Base-by-base conservation (phyloP, 2,329 filamentous ascomycete species). In the Nectriaceae sp. region DNA sequence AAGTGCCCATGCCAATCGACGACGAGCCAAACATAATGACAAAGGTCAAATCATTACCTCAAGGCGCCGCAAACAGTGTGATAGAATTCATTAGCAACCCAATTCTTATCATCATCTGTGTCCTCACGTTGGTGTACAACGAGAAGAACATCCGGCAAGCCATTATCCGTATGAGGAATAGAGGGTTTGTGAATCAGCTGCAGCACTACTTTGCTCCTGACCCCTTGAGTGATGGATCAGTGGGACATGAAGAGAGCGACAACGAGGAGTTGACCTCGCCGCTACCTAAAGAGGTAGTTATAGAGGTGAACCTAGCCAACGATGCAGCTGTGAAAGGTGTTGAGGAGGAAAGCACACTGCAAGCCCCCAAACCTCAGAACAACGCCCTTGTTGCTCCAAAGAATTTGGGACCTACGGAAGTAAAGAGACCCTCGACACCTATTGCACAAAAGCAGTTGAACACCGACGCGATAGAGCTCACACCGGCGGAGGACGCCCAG, bases 61-160 rank as follows among this genome's bases (percentile, higher is more conserved):
- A 75, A 37, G 73, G 75, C 20, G 79, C 76, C 0, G 70, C 71
- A 0, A 71, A 77, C 36, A 80, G 72, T 47, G 65, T 82, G 8
- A 62, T 78, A 5, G 80, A 84, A 37, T 75, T 85, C 11, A 62
- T 85, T 37, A 76, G 72, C 45, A 84, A 84, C 50, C 80, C 80
- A 0, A 70, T 77, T 10, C 65, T 79, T 8, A 70, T 80, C 5
- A 60, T 79, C 3, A 56, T 80, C 15, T 65, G 79, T 20, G 55
- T 75, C n/a, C 55, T 70, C 6, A 62, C 68, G 11, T 50, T 77
- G 4, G 55, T 78, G 5, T 73, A 73, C 42, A 70, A 76, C 22
- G 68, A 76, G 49, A 75, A 78, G 50, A 75, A 77, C 38, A 64
- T 75, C 8, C 65, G 75, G 5, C 67, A 70, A 33, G 69, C 68